Conservation (phyloP, 805 yeast species). For the Candida caryicola region DNA sequence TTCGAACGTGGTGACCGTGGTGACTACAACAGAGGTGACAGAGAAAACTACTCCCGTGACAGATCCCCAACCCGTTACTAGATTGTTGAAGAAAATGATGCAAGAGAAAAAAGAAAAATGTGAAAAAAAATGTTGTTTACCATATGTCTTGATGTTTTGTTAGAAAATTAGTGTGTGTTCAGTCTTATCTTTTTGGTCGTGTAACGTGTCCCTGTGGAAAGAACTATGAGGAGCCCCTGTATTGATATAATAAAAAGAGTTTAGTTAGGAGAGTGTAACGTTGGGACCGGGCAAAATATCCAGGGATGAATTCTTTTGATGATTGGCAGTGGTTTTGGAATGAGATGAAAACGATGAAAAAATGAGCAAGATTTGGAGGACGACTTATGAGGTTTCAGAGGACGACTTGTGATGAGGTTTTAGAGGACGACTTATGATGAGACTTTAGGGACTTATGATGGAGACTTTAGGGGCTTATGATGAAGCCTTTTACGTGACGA, state of each 20-base stretch:
- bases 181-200: conserved; percentile 3
- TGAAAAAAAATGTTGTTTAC: not conserved
- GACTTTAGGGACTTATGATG: no score
- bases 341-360: no score
- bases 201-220: conserved; percentile 5
- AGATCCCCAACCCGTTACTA: conserved; percentile 77
- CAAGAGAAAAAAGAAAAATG: not conserved
- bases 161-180: conserved; percentile 5
- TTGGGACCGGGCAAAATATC: no score
- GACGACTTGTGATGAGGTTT: no score
- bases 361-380: no score
- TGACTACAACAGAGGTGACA: conserved; percentile 50
- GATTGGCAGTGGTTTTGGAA: no score
- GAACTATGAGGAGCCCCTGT: conserved; percentile 4
- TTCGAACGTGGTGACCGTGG: conserved; percentile 24
- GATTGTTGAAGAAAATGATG: conserved; percentile 4
- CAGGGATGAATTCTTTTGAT: no score
- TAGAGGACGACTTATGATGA: no score
- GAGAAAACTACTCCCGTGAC: conserved; percentile 44
- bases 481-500: no score
- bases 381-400: no score
- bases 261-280: no score
- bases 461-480: no score
- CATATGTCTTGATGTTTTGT: conserved; percentile 5
- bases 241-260: conserved; percentile 8